Evolutionary conservation across 306 rosid species (phyloP).

Genomic region (Arachis hypogaea): DNA sequence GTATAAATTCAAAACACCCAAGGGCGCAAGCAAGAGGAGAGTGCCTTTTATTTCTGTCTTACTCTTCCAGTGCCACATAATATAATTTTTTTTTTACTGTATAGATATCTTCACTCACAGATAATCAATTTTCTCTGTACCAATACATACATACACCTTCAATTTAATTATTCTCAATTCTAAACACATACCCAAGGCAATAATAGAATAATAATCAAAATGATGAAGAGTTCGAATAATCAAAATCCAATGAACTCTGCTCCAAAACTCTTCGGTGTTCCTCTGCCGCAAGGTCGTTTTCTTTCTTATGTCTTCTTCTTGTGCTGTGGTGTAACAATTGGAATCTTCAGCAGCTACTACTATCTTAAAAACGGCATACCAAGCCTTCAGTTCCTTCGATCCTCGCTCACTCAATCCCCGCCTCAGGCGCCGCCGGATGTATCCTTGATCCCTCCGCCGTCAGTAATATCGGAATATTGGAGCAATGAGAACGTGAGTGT

Average conservation of each 20-base stretch:
- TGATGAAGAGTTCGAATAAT: conserved; percentile 46
- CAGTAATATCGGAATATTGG: neutral
- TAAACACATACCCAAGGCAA: conserved; percentile 10
- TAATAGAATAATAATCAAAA: neutral
- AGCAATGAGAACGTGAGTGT: neutral
- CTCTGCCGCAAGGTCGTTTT: conserved; percentile 39
- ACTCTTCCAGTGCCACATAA: too few species aligned
- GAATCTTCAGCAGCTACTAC: conserved; percentile 51
- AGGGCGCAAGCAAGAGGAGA: neutral
- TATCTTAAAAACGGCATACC: conserved; percentile 38
- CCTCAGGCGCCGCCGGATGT: conserved; percentile 11
- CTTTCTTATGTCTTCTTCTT: conserved; percentile 53
- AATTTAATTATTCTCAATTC: conserved; percentile 10
- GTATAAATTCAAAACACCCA: conserved; percentile 15
- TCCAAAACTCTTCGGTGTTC: conserved; percentile 43
- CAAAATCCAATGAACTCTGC: conserved; percentile 31
- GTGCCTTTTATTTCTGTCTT: neutral
- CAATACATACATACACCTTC: conserved; percentile 1
- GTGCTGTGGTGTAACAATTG: conserved; percentile 62
- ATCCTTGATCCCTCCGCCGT: neutral
- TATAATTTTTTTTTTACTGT: neutral
- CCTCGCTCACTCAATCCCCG: conserved; percentile 43
- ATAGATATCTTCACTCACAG: conserved; percentile 16
- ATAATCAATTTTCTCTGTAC: neutral
- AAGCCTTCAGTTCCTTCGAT: conserved; percentile 46